Evolutionary conservation across 176 grass and related monocot genomes (phyloP), one percentile per base, ranked within the genome.

Genomic region (Hordeum marinum): DNA sequence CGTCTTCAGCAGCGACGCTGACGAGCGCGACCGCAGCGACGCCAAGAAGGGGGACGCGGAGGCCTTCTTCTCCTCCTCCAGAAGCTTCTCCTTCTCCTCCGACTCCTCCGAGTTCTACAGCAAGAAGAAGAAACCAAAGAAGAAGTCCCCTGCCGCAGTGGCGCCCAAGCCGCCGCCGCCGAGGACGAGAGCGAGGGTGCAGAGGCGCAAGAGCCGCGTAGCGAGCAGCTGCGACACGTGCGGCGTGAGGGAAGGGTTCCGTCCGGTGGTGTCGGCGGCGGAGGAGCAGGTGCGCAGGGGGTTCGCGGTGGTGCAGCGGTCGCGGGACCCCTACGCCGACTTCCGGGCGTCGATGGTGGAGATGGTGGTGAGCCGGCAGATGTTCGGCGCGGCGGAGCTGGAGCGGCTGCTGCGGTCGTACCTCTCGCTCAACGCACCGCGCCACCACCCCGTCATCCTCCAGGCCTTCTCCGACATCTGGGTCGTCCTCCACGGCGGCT

Each of bases 91-190:
- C 62, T 99, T 98, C 89, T 94, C 96, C 55, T 99, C 96, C 64
- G 96, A 99, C 85, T 99, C 96, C 59, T 96, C 96, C 26, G 96
- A 96, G 84, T 99, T 99, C 90, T 99, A 99, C 88, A 91, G 82
- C 61, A 92, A 92, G 50, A 89, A 76, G 39, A 91, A 66, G 6
- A 65, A 45, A 7, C 71, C 55, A 11, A 18, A 24, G 34, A 68
- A 73, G 3, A 89, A 40, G 69, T 17, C 77, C 69, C 27, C 82
- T 1, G 27, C 87, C 3, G 34, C 68, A 4, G 20, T 55, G 6
- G 37, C 48, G 0, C 3, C 24, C 21, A 82, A 85, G 9, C 69
- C 61, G 17, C 31, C 50, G 2, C 27, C 42, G 6, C 36, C 77
- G 9, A 29, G 2, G 4, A 13, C 59, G 17, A n/a, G 45, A 4